A percentile compares a stretch with the other conserved stretches of the same genome.
phyloP scores from a whole-genome alignment of 1,284 basidiomycete species.

The Malassezia obtusa region DNA sequence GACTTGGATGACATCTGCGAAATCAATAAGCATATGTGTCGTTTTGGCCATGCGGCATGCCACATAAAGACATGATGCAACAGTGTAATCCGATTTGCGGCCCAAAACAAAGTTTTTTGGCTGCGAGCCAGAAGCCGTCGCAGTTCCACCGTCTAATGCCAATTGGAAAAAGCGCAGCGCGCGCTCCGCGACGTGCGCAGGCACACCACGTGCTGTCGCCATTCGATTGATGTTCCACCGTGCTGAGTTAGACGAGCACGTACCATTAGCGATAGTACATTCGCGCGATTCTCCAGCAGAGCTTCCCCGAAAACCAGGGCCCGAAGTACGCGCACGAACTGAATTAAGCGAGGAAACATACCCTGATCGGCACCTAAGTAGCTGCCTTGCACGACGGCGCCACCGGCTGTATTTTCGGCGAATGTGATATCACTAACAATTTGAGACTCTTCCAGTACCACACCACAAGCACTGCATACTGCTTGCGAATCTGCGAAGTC shows the following conservation, averaged over 20 bases:
- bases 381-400: conserved; percentile 87
- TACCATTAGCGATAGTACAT: conserved; percentile 77
- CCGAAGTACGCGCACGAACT: conserved; percentile 33
- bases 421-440: conserved; percentile 90
- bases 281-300: conserved; percentile 54
- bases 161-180: conserved; percentile 84
- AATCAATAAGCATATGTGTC: conserved; percentile 97
- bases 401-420: conserved; percentile 80
- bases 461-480: conserved; percentile 43
- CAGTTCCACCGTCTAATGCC: conserved; percentile 65
- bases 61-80: conserved; percentile 89
- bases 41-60: conserved; percentile 80
- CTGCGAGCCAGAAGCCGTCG: conserved; percentile 29
- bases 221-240: conserved; percentile 71
- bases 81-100: conserved; percentile 78
- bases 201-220: conserved; percentile 65
- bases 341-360: conserved; percentile 51
- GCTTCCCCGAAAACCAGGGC: conserved; percentile 40
- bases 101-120: conserved; percentile 53
- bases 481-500: conserved; percentile 35
- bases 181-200: conserved; percentile 67
- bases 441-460: conserved; percentile 80
- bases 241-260: conserved; percentile 54
- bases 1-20: conserved; percentile 57
- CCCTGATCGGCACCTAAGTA: conserved; percentile 87